Evolutionary conservation across 1,284 basidiomycete species (phyloP).

Genomic region (Puccinia polysora): DNA sequence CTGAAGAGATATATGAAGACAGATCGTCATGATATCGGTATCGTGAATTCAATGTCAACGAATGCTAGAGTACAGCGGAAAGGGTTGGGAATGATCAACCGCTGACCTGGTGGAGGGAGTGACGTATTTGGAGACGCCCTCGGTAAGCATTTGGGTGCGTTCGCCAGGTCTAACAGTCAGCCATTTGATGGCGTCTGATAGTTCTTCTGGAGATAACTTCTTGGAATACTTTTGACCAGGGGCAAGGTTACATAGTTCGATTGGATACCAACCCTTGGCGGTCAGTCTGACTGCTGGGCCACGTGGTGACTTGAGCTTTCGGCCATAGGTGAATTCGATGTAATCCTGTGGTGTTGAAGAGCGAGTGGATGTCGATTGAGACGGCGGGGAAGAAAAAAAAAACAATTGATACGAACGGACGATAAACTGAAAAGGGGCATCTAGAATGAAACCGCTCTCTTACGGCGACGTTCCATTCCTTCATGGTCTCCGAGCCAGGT

Average conservation of each 20-base stretch:
- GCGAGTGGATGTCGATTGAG: not conserved
- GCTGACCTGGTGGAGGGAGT: conserved; percentile 14
- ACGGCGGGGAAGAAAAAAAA: not conserved
- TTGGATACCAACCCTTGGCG: conserved; percentile 47
- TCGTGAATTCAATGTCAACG: not conserved
- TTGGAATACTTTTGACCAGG: conserved; percentile 45
- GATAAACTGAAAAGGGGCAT: not conserved
- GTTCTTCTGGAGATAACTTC: conserved; percentile 47
- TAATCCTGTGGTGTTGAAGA: conserved; percentile 1
- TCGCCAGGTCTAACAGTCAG: conserved; percentile 40
- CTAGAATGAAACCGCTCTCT: not conserved
- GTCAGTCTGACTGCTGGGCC: conserved; percentile 46
- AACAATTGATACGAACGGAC: not conserved
- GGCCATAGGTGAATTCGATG: conserved; percentile 41
- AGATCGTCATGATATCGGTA: not conserved
- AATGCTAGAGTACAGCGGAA: not conserved
- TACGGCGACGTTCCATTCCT: conserved; percentile 33
- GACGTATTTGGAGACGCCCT: conserved; percentile 22
- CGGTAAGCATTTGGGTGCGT: conserved; percentile 25
- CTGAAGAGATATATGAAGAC: conserved; percentile 6
- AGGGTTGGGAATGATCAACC: not conserved
- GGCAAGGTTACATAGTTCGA: conserved; percentile 46
- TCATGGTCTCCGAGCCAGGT: conserved; percentile 13
- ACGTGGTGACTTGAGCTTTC: conserved; percentile 41
- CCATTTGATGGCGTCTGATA: conserved; percentile 45